These are phyloP conservation scores for Nitzschia sp. DNA, from an alignment of 108 stramenopile species.

Conservation along the genomic window DNA sequence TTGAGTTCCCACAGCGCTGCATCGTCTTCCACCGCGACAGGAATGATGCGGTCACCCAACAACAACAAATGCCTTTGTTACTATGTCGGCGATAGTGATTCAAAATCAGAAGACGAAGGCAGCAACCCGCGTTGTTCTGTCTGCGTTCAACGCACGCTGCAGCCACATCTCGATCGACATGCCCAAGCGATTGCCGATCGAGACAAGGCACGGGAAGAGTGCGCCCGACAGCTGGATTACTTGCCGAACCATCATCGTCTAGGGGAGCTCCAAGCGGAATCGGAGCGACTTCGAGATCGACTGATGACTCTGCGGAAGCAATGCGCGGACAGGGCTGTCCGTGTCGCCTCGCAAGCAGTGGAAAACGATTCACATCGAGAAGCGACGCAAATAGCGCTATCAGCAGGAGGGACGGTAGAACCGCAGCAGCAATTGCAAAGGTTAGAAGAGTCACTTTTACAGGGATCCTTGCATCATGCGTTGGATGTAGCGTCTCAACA, in stretches of 20 bases:
- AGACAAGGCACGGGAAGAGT: constrained; percentile 26
- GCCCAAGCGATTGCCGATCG: constrained; percentile 26
- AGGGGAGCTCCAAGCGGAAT: constrained; percentile 29
- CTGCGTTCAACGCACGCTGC: constrained; percentile 30
- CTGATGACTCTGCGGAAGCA: constrained; percentile 17
- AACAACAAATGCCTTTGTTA: constrained; percentile 17
- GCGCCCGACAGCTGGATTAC: constrained; percentile 21
- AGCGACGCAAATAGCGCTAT: background rate
- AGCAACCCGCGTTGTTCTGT: constrained; percentile 22
- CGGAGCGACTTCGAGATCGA: constrained; percentile 27
- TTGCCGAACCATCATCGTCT: background rate
- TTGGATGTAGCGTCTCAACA: constrained; percentile 38
- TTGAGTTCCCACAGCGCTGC: background rate
- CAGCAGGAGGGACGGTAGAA: background rate
- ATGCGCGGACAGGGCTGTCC: constrained; percentile 35
- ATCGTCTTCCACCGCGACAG: background rate
- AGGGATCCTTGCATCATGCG: constrained; percentile 29
- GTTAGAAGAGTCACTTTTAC: constrained; percentile 24
- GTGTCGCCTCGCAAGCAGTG: constrained; percentile 28
- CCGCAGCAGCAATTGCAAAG: constrained; percentile 25
- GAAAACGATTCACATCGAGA: constrained; percentile 39
- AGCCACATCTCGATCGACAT: constrained; percentile 27
- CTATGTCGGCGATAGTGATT: constrained; percentile 5
- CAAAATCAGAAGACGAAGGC: background rate
- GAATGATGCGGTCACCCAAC: background rate